phyloP scores from a whole-genome alignment of 1,284 basidiomycete species.

The Ganoderma lingzhi region DNA sequence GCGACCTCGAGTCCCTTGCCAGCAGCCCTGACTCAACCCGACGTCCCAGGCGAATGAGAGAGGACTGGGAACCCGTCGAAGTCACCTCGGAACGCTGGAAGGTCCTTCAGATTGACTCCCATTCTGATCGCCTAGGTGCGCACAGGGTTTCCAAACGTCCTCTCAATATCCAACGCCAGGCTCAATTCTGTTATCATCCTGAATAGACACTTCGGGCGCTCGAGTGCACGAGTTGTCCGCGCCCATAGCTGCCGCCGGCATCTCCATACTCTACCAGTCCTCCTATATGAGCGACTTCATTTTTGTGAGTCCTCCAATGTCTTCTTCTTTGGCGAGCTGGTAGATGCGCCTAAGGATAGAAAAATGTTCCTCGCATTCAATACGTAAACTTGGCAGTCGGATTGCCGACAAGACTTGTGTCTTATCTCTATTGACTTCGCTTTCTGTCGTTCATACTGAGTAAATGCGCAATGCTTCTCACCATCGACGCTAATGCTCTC shows the following conservation, averaged over 20 bases:
- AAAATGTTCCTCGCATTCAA: not conserved
- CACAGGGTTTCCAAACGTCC: conserved; percentile 20
- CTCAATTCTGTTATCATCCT: not conserved
- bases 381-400: not conserved
- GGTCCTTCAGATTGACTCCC: conserved; percentile 81
- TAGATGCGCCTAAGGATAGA: not conserved
- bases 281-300: conserved; percentile 89
- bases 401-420: not conserved
- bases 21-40: conserved; percentile 18
- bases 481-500: not conserved
- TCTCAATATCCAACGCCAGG: conserved; percentile 10
- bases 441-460: not conserved
- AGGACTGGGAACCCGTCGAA: conserved; percentile 60
- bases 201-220: conserved; percentile 72
- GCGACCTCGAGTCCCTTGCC: conserved; percentile 18
- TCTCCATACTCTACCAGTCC: conserved; percentile 87
- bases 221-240: conserved; percentile 82
- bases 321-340: not conserved
- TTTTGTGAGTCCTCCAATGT: conserved; percentile 59
- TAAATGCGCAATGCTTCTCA: not conserved
- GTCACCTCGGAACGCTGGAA: conserved; percentile 76
- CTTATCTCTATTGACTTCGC: conserved; percentile 8
- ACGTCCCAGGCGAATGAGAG: conserved; percentile 19
- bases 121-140: conserved; percentile 70
- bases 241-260: conserved; percentile 79